A percentile compares a stretch with the other conserved stretches of the same genome.
phyloP scores from a whole-genome alignment of 1,139 yeast species.

The Suhomyces bokatorum region DNA sequence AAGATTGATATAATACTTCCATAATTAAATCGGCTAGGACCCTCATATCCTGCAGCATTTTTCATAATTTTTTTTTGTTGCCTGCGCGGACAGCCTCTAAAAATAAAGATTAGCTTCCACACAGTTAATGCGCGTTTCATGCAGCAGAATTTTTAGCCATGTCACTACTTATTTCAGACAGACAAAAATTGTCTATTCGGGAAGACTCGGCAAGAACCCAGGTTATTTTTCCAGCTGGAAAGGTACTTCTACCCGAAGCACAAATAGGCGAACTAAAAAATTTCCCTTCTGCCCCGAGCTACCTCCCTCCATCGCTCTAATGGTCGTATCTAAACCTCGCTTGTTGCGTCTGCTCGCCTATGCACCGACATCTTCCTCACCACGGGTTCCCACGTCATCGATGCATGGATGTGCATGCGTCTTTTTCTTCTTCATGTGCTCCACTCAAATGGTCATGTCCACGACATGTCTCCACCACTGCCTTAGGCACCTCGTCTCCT shows the following conservation, averaged over 20 bases:
- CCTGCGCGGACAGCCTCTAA: constrained; percentile 1
- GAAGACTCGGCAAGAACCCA: neutral
- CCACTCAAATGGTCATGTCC: too few relatives aligned
- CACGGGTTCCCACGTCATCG: neutral
- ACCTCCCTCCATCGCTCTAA: neutral
- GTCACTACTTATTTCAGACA: constrained; percentile 3
- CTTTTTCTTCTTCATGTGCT: too few relatives aligned
- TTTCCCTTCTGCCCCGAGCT: neutral
- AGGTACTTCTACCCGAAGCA: neutral
- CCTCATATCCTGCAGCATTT: constrained; percentile 9
- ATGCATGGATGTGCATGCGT: neutral
- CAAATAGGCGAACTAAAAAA: neutral
- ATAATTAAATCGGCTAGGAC: constrained; percentile 13
- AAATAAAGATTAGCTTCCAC: constrained; percentile 12
- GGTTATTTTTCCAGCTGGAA: neutral
- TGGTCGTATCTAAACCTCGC: neutral
- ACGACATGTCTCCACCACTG: too few relatives aligned
- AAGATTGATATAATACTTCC: constrained; percentile 10
- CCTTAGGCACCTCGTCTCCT: too few relatives aligned
- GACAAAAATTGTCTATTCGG: constrained; percentile 4
- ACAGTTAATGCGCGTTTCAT: constrained; percentile 13
- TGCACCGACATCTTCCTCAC: neutral
- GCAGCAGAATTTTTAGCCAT: constrained; percentile 10
- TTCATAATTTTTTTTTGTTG: constrained; percentile 1
- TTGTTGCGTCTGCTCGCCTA: neutral